Evolutionary conservation across 2,329 filamentous ascomycete genomes (phyloP), one percentile per base, ranked within the genome.

Genomic region (Phialophora tarda): DNA sequence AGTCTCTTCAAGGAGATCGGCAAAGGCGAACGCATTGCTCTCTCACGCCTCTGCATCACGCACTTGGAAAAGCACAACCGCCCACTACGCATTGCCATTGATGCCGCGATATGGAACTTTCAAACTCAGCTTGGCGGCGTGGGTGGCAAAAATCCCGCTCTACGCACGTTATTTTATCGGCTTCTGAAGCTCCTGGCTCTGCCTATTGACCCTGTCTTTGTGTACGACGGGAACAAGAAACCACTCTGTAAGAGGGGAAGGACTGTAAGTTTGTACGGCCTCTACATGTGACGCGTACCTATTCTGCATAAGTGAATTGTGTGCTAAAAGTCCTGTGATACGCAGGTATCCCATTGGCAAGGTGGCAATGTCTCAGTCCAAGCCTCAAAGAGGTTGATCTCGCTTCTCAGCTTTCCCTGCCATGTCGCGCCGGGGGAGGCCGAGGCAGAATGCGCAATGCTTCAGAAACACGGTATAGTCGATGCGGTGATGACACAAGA

Each of bases 91-190:
- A 84, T 99, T 55, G 95, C 95, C 47, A 91, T 99, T 70, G 95
- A 99, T 76, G 91, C 96, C 72, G 92, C 93, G 2, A 98, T 99
- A 75, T 99, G 95, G 95, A 90, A 97, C 53, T 98, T 97, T 75
- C 95, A 99, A 75, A 89, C 89, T 12, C 93, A 96, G 75, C 32
- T 38, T n/a, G 89, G 92, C 14, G 91, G 91, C 21, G 88, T 88
- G 81, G 92, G 94, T 55, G 95, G 95, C 66, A 88, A 89, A 11
- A 97, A 97, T 73, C 94, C 95, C 6, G 93, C 93, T 1, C 84
- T 97, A 44, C 87, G 95, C 64, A 97, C 93, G 1, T 86, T 99
- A 26, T 98, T 97, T 79, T 98, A 96, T 78, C 90, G 95, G 38
- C 86, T 98, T 0, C 82, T 94, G 1, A 90, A 91, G 61, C 84